A percentile compares a stretch with the other conserved stretches of the same genome.
These are phyloP conservation scores for Mesotaenium endlicherianum DNA, from an alignment of 139 green algal species.

Conservation along the genomic window DNA sequence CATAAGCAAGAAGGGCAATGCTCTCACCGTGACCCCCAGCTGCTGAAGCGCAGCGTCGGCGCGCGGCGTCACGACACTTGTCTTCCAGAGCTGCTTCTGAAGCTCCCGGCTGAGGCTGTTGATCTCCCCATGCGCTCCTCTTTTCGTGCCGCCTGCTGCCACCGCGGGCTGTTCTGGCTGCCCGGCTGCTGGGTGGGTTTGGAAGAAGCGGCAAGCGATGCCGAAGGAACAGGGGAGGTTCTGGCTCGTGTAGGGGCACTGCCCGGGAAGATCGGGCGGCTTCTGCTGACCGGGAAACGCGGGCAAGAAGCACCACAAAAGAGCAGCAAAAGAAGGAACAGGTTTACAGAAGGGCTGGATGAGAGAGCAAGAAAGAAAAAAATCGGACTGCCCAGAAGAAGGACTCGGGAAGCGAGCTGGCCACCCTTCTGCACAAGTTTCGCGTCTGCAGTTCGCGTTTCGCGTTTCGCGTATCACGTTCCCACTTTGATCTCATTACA, in stretches of 20 bases:
- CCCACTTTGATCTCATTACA: too few species aligned
- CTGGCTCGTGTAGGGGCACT: conserved; percentile 26
- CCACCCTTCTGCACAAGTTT: too few species aligned
- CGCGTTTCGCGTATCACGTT: too few species aligned
- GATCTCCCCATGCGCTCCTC: neutral
- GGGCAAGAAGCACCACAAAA: neutral
- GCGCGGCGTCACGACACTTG: neutral
- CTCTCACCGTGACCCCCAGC: conserved; percentile 19
- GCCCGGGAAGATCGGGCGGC: conserved; percentile 17
- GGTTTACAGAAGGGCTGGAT: neutral
- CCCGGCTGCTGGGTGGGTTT: neutral
- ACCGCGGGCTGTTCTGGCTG: neutral
- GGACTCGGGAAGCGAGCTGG: too few species aligned
- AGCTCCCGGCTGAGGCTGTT: conserved; percentile 39
- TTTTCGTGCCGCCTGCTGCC: neutral
- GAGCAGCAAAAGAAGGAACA: neutral
- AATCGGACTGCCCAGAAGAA: too few species aligned
- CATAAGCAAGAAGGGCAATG: too few species aligned
- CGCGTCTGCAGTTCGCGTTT: too few species aligned
- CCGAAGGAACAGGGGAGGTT: conserved; percentile 30
- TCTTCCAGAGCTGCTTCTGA: conserved; percentile 40
- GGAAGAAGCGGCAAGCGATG: conserved; percentile 41
- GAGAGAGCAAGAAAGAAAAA: neutral
- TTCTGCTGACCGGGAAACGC: neutral
- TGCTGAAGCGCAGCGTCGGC: conserved; percentile 5